Conservation (phyloP, 306 rosid species). For the Boehmeria nivea region DNA sequence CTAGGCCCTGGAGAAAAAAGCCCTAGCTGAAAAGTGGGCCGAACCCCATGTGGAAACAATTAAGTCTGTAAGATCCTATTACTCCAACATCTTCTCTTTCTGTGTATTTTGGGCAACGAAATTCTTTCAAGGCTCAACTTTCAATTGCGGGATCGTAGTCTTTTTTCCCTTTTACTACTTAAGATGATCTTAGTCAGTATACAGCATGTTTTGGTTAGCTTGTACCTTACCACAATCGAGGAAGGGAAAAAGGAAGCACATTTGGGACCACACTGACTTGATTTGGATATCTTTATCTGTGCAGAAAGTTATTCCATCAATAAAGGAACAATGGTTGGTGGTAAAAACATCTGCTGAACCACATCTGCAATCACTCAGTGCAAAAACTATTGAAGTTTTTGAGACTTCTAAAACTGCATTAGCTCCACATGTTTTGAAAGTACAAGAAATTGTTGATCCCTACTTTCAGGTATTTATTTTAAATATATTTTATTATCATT, state of each 20-base stretch:
- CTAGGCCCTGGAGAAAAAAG: constrained; percentile 66
- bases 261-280: constrained; percentile 7
- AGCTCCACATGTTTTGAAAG: constrained; percentile 61
- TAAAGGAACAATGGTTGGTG: constrained; percentile 56
- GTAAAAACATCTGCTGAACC: constrained; percentile 65
- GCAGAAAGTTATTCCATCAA: constrained; percentile 74
- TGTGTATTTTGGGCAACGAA: background rate
- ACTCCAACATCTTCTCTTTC: constrained; percentile 5
- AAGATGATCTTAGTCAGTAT: no score
- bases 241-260: background rate
- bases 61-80: constrained; percentile 54
- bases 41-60: constrained; percentile 74
- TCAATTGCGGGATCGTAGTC: no score
- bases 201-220: background rate
- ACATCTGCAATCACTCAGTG: constrained; percentile 42
- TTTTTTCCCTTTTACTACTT: no score
- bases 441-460: constrained; percentile 65
- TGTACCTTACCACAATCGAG: background rate
- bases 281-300: constrained; percentile 13
- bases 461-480: constrained; percentile 60
- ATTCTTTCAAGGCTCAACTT: background rate
- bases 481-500: constrained; percentile 5
- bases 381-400: constrained; percentile 57
- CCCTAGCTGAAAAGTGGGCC: constrained; percentile 83
- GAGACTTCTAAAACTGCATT: constrained; percentile 54